Evolutionary conservation across 2,329 filamentous ascomycete species (phyloP), one percentile per base, ranked within the genome.

Genomic region (Clonostachys chloroleuca): DNA sequence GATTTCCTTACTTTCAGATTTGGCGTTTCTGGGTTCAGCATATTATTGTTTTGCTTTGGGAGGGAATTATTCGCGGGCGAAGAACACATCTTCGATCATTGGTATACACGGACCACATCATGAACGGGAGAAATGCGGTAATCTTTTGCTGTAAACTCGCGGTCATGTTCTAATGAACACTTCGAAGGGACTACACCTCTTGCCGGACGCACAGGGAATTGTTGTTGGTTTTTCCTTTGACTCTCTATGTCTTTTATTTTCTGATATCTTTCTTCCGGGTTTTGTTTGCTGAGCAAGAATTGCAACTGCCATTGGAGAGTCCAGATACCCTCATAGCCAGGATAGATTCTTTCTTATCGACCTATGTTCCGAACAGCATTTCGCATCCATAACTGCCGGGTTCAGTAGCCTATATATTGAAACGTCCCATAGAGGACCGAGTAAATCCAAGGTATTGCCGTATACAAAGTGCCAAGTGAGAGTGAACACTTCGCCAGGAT

Each of bases 181-280:
- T 30, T 10, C 24, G 24, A 30, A 30, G 4, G 34, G 41, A 56
- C 48, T 56, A 56, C 35, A 44, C 20, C 37, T 40, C 9, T 40
- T n/a, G 14, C 12, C 13, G 39, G 20, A 5, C 16, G 39, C 18
- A 42, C 40, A 30, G 40, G 40, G n/a, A 14, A 42, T 42, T 13
- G 40, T 14, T 42, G 33, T 42, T 16, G 5, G 40, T 5, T 18
- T 10, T 30, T 42, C 33, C 9, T 20, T 17, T 42, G 20, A 24
- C 40, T 17, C 16, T 5, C 24, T 41, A 13, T 41, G 6, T 41
- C 40, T 42, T 20, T 20, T 42, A 16, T 42, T 10, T 30, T 30
- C 12, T 20, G 14, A 24, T 42, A 12, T 42, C 17, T 20, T 13
- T n/a, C 14, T 30, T 40, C 40, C 33, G 40, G 16, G 24, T 20